phyloP scores from a whole-genome alignment of 331 rosid species.

The Malus hybrid region DNA sequence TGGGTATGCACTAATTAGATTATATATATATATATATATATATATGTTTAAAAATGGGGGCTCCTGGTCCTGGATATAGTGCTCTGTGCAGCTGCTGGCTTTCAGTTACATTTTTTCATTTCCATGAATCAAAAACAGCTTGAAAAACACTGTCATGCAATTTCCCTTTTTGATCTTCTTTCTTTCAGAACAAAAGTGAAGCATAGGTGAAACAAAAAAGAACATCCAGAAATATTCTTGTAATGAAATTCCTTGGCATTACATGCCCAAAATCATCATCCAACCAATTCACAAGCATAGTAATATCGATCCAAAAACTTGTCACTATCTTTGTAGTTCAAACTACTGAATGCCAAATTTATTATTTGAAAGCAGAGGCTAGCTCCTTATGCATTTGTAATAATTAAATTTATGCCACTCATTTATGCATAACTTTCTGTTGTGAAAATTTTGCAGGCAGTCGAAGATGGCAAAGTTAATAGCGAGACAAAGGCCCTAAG shows the following conservation, averaged over 20 bases:
- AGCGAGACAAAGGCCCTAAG: slow-evolving; percentile 49
- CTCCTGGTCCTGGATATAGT: too few species aligned
- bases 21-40: too few species aligned
- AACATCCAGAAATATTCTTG: too few species aligned
- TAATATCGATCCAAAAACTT: neutral
- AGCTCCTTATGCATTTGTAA: slow-evolving; percentile 4
- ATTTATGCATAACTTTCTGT: slow-evolving; percentile 23
- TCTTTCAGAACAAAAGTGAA: too few species aligned
- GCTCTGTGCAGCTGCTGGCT: too few species aligned
- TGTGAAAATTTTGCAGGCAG: slow-evolving; percentile 39
- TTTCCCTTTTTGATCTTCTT: too few species aligned
- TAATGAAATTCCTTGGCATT: too few species aligned
- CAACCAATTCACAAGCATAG: neutral
- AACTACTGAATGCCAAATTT: neutral
- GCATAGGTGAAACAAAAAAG: too few species aligned
- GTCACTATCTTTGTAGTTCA: slow-evolving; percentile 3
- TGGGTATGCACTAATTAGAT: too few species aligned
- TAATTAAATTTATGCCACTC: slow-evolving; percentile 13
- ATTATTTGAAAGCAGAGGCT: slow-evolving; percentile 5
- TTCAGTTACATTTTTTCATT: neutral
- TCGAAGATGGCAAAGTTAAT: slow-evolving; percentile 47
- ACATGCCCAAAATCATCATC: too few species aligned
- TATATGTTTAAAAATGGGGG: too few species aligned
- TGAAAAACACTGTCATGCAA: too few species aligned
- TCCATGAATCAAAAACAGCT: neutral